Conservation (phyloP, 768 basidiomycete genomes). For the Mrakia gelida region DNA sequence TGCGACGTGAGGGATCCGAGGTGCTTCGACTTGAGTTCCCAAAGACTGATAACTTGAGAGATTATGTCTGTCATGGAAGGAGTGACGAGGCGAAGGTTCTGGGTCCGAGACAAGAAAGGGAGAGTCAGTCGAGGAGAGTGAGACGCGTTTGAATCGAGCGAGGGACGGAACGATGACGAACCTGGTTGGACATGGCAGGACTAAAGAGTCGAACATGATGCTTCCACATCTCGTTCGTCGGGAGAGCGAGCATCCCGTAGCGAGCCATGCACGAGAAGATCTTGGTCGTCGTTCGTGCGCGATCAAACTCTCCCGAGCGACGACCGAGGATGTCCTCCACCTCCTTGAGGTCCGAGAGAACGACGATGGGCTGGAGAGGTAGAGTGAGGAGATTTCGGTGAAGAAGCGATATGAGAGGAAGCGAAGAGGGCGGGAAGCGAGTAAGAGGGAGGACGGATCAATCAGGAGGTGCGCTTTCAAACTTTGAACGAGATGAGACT, state of each 20-base stretch:
- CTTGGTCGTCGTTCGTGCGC: neutral
- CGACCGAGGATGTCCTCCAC: slow-evolving; percentile 7
- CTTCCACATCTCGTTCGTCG: slow-evolving; percentile 9
- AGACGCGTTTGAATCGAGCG: neutral
- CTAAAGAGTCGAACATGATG: slow-evolving; percentile 5
- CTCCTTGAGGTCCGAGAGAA: neutral
- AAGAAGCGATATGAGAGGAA: neutral
- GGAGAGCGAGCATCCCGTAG: slow-evolving; percentile 6
- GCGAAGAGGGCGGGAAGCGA: neutral
- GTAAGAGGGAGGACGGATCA: neutral
- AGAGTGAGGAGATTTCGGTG: neutral
- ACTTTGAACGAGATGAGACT: no score
- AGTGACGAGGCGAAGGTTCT: slow-evolving; percentile 16
- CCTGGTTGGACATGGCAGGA: neutral
- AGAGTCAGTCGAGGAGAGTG: neutral
- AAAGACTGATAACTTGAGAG: neutral
- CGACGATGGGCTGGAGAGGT: neutral
- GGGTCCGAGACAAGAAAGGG: neutral
- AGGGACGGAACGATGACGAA: neutral
- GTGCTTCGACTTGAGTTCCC: slow-evolving; percentile 6
- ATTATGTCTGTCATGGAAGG: neutral
- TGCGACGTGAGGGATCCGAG: neutral
- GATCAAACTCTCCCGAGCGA: neutral
- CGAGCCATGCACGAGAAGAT: slow-evolving; percentile 4
- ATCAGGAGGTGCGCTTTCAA: no score